Evolutionary conservation across 2,329 filamentous ascomycete genomes (phyloP), one percentile per base, ranked within the genome.

Genomic region (Ophiostoma perfectum): DNA sequence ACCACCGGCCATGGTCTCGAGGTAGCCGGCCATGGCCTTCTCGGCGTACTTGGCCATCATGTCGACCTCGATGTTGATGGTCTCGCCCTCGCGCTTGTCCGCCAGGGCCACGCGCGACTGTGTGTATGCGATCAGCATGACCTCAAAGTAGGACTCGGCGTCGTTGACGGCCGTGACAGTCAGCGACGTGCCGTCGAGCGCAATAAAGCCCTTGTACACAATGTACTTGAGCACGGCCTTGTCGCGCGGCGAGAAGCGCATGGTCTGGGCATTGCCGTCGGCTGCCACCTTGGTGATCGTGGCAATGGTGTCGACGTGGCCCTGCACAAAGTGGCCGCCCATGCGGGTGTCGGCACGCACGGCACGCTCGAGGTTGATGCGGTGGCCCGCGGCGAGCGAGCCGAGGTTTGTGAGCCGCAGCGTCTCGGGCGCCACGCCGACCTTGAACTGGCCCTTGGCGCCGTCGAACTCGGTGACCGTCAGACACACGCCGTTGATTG

Each of bases 261-360:
- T 90, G 0, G 92, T 96, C 70, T 96, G 78, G 6, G 95, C 92
- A 79, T 98, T 97, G 69, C 94, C 93, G 78, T 99, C 95, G 3
- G 89, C 88, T 18, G 85, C 88, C 47, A 90, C 85, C 60, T 86
- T 85, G 52, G 89, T 76, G 70, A 99, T 90, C 60, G 84, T 86
- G 0, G 94, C 95, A 52, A 90, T 88, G 11, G 92, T 94, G 79
- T 99, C 96, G 70, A 99, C 94, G 78, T 99, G 95, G 55, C 95
- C 95, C 80, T 99, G 96, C 44, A 98, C 94, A 75, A 98, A 97
- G 80, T 99, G 95, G 0, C 95, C 95, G 64, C 96, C 95, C 92
- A 99, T 98, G 68, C 95, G 91, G 63, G 94, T 97, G 74, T 90
- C 87, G 4, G 93, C 92, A 18, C 90, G 90, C 67, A 99, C 93